Evolutionary conservation across 2,329 filamentous ascomycete genomes (phyloP).

Genomic region (Penicillium frequentans): DNA sequence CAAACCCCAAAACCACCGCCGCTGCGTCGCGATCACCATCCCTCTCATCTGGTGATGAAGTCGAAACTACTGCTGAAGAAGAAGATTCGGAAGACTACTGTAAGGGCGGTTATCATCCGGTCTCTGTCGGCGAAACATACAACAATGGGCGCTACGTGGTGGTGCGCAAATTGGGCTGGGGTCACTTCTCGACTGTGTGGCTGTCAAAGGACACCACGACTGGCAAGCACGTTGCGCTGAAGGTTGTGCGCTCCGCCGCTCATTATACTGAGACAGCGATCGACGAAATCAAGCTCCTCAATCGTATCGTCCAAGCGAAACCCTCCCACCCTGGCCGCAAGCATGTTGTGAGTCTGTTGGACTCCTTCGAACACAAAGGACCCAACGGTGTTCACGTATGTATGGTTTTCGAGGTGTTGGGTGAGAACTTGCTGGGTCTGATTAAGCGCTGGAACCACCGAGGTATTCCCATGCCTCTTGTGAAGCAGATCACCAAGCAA

Average conservation of each 20-base stretch:
- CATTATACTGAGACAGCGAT: conserved; percentile 99
- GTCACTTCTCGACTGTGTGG: conserved; percentile 98
- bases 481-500: conserved; percentile 99
- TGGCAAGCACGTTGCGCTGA: conserved; percentile 92
- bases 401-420: conserved; percentile 98
- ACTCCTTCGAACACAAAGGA: conserved; percentile 97
- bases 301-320: conserved; percentile 94
- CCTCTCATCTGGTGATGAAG: conserved; percentile 75
- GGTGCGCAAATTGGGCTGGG: conserved; percentile 95
- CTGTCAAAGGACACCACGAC: conserved; percentile 78
- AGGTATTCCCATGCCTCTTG: conserved; percentile 91
- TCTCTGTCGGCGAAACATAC: conserved; percentile 91
- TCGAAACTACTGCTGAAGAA: conserved; percentile 93
- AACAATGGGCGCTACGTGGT: conserved; percentile 97
- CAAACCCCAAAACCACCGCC: conserved; percentile 36
- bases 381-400: conserved; percentile 96
- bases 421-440: conserved; percentile 88
- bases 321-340: conserved; percentile 90
- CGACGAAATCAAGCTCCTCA: conserved; percentile 97
- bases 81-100: conserved; percentile 99
- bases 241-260: conserved; percentile 94
- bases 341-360: conserved; percentile 92
- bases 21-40: conserved; percentile 72
- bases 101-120: conserved; percentile 97
- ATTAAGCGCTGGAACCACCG: conserved; percentile 99